phyloP scores from a whole-genome alignment of 2,329 filamentous ascomycete genomes.

The Talaromyces verruculosus region DNA sequence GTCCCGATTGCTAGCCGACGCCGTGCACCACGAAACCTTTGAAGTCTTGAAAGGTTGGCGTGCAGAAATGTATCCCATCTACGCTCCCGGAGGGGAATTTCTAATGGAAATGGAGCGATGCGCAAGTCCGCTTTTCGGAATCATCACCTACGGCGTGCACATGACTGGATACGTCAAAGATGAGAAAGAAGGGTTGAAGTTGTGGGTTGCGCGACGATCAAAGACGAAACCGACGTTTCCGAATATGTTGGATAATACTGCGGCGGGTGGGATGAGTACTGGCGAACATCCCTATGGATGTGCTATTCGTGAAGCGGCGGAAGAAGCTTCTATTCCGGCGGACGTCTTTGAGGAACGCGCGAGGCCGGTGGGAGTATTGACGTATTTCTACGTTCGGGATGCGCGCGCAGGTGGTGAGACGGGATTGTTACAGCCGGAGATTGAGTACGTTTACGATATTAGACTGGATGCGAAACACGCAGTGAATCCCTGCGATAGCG shows the following conservation, averaged over 20 bases:
- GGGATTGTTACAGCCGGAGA: conserved; percentile 82
- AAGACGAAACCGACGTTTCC: conserved; percentile 81
- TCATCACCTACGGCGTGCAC: conserved; percentile 77
- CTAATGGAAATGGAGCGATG: conserved; percentile 76
- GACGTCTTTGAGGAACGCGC: conserved; percentile 63
- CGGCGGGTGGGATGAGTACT: conserved; percentile 80
- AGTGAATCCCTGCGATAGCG: conserved; percentile 78
- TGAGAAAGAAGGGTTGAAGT: conserved; percentile 57
- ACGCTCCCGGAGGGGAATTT: conserved; percentile 57
- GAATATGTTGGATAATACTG: conserved; percentile 92
- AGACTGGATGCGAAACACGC: conserved; percentile 67
- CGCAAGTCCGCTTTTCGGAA: conserved; percentile 71
- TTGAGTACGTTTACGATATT: conserved; percentile 88
- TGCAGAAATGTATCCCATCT: conserved; percentile 77
- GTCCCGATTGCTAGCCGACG: conserved; percentile 61
- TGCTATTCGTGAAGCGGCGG: conserved; percentile 78
- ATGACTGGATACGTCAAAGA: conserved; percentile 70
- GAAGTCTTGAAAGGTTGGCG: conserved; percentile 75
- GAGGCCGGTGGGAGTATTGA: conserved; percentile 66
- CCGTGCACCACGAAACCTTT: conserved; percentile 71
- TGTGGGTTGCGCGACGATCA: conserved; percentile 83
- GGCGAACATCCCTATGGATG: conserved; percentile 79
- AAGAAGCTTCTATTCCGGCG: conserved; percentile 81
- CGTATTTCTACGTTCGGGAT: conserved; percentile 81
- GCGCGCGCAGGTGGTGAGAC: conserved; percentile 74